A percentile compares a stretch with the other conserved stretches of the same genome.
Evolutionary conservation across 805 yeast genomes (phyloP).

Genomic region (Kluyveromyces wickerhamii): DNA sequence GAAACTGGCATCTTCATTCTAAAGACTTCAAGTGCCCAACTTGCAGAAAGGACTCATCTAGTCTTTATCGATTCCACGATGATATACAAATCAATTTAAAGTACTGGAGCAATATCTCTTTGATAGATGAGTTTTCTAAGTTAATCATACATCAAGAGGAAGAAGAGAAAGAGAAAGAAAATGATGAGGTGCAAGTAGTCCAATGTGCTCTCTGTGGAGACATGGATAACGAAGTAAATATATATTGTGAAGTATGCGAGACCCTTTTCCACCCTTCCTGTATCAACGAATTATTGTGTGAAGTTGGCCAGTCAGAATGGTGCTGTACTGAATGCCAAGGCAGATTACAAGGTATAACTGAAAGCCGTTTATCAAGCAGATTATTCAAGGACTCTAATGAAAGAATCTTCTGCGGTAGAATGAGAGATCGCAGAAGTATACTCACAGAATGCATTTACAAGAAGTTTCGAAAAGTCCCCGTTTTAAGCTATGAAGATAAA

Average conservation of each 20-base stretch:
- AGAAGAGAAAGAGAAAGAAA: not conserved
- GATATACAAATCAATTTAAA: slow-evolving; percentile 6
- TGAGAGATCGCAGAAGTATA: slow-evolving; percentile 7
- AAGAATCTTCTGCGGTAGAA: slow-evolving; percentile 8
- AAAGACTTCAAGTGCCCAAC: slow-evolving; percentile 24
- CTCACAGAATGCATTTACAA: slow-evolving; percentile 4
- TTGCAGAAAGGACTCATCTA: slow-evolving; percentile 18
- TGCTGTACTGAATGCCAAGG: slow-evolving; percentile 4
- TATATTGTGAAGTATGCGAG: slow-evolving; percentile 14
- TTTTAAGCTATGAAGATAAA: slow-evolving; percentile 37
- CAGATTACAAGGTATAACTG: not conserved
- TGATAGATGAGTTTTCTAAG: slow-evolving; percentile 5
- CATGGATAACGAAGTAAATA: slow-evolving; percentile 8
- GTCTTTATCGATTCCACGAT: slow-evolving; percentile 8
- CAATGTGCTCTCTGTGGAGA: slow-evolving; percentile 19
- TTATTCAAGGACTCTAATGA: not conserved
- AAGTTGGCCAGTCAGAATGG: slow-evolving; percentile 13
- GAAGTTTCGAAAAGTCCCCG: not conserved
- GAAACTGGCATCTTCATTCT: slow-evolving; percentile 39
- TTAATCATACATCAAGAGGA: slow-evolving; percentile 5
- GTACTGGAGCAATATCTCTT: slow-evolving; percentile 4
- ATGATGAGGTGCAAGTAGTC: slow-evolving; percentile 1
- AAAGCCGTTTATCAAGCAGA: not conserved
- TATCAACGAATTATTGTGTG: slow-evolving; percentile 15
- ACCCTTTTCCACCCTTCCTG: slow-evolving; percentile 20